Evolutionary conservation across 2,329 filamentous ascomycete genomes (phyloP), one percentile per base, ranked within the genome.

Genomic region (Chrysoporthe cubensis): DNA sequence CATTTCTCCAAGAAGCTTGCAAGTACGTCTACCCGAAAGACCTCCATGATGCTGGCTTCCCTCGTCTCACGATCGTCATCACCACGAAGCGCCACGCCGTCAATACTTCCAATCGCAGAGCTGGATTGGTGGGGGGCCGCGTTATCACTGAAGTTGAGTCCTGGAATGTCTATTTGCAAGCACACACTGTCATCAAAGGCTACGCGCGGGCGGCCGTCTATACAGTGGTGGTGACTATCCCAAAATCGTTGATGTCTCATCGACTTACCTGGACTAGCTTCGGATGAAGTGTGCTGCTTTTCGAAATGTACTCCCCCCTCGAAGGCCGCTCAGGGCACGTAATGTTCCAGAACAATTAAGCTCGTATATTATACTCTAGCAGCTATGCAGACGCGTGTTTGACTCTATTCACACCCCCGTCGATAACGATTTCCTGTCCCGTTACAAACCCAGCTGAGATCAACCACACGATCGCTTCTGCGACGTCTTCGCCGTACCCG

Each of bases 141-240:
- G 92, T 91, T 26, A 86, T 97, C 63, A 96, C 92, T 0, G 87
- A 91, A 74, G 87, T 87, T 7, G 85, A 87, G 1, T 87, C 89
- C 74, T 96, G 92, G 86, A 93, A 97, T 76, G 97, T 97, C 77
- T 97, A 88, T 80, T 81, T 97, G 0, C 91, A 93, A 71, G 85
- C 90, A 0, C 94, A 97, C 75, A 85, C 87, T 21, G 92, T 91
- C 0, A 81, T 97, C 5, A 88, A 96, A 76, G 94, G 94, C 2
- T 97, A 94, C 0, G 92, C 93, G 0, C 87, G 92, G 0, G 91
- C 94, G 0, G 92, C 92, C 0, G 94, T 96, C 75, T 97, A 97
- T 76, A 90, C 87, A 18, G 91, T 96, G 0, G 77, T 90, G 0
- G 26, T 50, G n/a, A 26, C 46, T 50, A n/a, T 7, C 9, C 18